Evolutionary conservation across 2,329 filamentous ascomycete species (phyloP).

Genomic region (Venturia nashicola): DNA sequence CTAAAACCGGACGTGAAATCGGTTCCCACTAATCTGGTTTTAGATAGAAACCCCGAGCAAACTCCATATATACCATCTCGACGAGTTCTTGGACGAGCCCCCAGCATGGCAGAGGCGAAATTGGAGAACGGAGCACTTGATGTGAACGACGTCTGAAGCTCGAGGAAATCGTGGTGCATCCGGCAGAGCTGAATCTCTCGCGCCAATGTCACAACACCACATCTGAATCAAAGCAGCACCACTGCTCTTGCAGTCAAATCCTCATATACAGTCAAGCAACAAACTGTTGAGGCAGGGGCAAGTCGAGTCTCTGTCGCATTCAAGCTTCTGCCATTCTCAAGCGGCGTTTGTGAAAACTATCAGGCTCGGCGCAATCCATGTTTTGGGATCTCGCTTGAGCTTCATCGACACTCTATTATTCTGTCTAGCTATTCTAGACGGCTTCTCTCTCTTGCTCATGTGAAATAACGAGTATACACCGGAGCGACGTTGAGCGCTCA

Average conservation of each 20-base stretch:
- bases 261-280: too few species aligned
- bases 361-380: neutral
- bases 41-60: neutral
- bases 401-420: neutral
- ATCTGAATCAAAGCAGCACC: too few species aligned
- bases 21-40: neutral
- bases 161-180: too few species aligned
- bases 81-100: neutral
- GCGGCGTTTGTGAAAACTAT: neutral
- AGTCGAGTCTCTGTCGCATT: too few species aligned
- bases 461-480: neutral
- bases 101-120: neutral
- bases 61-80: neutral
- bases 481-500: conserved; percentile 1
- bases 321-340: too few species aligned
- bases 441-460: neutral
- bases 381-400: neutral
- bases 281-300: too few species aligned
- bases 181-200: too few species aligned
- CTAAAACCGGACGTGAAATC: neutral
- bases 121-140: neutral
- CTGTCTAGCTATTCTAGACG: neutral
- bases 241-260: too few species aligned
- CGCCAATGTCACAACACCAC: neutral
- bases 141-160: neutral